phyloP scores from a whole-genome alignment of 345 rosid genomes.

The Pelargonium nanum region DNA sequence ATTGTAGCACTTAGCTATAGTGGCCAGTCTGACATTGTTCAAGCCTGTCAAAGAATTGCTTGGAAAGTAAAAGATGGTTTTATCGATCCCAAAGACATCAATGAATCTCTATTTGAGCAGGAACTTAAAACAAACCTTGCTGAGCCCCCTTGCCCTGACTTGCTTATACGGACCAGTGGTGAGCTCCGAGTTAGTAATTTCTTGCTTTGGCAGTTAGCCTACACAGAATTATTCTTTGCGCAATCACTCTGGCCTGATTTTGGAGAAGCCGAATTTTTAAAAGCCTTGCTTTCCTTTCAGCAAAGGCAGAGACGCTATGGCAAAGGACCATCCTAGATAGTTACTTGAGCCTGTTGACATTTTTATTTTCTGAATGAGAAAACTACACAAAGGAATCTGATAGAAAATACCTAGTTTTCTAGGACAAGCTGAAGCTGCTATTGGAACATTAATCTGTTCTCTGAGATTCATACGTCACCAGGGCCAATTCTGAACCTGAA shows the following conservation, averaged over 20 bases:
- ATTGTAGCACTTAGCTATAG: slow-evolving; percentile 75
- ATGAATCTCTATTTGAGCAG: slow-evolving; percentile 46
- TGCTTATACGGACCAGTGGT: slow-evolving; percentile 70
- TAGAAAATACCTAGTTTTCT: no score
- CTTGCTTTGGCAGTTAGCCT: slow-evolving; percentile 72
- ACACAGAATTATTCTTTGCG: slow-evolving; percentile 63
- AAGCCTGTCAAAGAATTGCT: slow-evolving; percentile 60
- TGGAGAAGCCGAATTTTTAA: slow-evolving; percentile 39
- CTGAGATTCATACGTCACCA: no score
- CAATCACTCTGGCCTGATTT: slow-evolving; percentile 77
- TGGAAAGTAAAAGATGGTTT: slow-evolving; percentile 37
- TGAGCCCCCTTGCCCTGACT: slow-evolving; percentile 54
- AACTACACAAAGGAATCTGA: no score
- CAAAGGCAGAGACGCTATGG: slow-evolving; percentile 69
- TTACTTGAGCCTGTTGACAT: no score
- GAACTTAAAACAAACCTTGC: slow-evolving; percentile 57
- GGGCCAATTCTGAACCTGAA: no score
- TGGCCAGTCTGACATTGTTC: slow-evolving; percentile 56
- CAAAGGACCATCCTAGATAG: slow-evolving; percentile 11
- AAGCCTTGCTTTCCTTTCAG: slow-evolving; percentile 57
- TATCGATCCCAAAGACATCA: slow-evolving; percentile 38
- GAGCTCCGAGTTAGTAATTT: slow-evolving; percentile 76
- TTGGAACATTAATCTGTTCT: no score
- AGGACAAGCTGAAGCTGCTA: no score
- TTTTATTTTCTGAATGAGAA: no score